Conservation (phyloP, 805 yeast species). For the Candida stauntonica region DNA sequence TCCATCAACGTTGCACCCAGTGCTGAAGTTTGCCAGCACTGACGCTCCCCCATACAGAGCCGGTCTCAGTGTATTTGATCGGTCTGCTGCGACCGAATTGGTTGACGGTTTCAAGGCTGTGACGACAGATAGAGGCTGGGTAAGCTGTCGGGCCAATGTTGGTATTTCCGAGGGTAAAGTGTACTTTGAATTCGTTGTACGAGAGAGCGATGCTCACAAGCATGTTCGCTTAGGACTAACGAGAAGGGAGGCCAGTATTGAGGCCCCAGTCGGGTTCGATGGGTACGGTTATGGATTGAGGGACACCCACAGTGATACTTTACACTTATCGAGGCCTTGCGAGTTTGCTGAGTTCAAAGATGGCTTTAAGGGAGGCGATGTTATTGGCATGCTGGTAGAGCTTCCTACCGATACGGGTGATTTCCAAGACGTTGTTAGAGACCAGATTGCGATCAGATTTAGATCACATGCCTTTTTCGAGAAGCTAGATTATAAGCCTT, state of each 20-base stretch:
- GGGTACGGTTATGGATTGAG: constrained; percentile 90
- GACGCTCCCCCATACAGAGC: constrained; percentile 66
- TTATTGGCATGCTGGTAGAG: constrained; percentile 69
- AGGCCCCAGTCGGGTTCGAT: constrained; percentile 95
- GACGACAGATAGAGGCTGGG: constrained; percentile 71
- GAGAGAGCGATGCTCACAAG: constrained; percentile 31
- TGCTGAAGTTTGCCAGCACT: constrained; percentile 61
- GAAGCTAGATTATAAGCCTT: constrained; percentile 70
- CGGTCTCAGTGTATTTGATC: constrained; percentile 61
- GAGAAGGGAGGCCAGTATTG: constrained; percentile 81
- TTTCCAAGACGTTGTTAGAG: constrained; percentile 57
- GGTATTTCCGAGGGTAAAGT: constrained; percentile 74
- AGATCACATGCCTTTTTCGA: constrained; percentile 77
- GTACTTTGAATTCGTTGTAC: constrained; percentile 72
- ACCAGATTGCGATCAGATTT: constrained; percentile 83
- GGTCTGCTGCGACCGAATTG: constrained; percentile 53
- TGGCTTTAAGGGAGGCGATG: constrained; percentile 72
- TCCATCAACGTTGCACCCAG: constrained; percentile 56
- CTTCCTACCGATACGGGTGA: constrained; percentile 49
- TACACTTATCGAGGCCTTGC: constrained; percentile 69
- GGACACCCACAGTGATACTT: constrained; percentile 68
- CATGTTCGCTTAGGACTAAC: constrained; percentile 84
- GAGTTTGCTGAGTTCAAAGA: constrained; percentile 42
- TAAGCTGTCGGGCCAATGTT: constrained; percentile 69
- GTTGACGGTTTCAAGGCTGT: constrained; percentile 39